These are phyloP conservation scores for Penicillium sp. DNA, from an alignment of 2,329 filamentous ascomycete genomes.

Conservation along the genomic window DNA sequence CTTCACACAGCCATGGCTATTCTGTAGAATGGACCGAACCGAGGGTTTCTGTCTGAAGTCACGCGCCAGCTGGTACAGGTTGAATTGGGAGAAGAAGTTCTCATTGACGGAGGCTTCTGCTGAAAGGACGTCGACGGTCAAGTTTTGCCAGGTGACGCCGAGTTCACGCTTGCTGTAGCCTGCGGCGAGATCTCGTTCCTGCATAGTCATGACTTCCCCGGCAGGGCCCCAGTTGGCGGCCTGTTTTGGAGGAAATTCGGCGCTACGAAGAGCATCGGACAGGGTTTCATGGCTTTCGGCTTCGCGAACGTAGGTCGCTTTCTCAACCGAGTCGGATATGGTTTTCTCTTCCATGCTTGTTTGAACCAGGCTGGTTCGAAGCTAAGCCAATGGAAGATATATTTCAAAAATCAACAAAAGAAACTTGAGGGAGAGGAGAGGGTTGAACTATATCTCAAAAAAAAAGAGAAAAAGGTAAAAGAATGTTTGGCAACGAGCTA, in stretches of 20 bases:
- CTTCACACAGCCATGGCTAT: conserved; percentile 67
- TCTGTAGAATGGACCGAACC: conserved; percentile 63
- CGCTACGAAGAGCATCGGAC: background rate
- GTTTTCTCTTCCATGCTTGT: background rate
- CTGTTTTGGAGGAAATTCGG: background rate
- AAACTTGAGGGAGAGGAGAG: background rate
- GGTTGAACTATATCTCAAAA: background rate
- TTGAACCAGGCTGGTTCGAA: background rate
- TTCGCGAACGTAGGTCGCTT: background rate
- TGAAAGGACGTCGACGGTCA: conserved; percentile 63
- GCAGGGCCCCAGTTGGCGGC: background rate
- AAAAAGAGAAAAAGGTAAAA: background rate
- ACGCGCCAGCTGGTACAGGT: conserved; percentile 53
- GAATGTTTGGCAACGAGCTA: background rate
- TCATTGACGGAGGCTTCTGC: conserved; percentile 65
- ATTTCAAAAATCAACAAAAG: background rate
- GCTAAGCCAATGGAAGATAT: background rate
- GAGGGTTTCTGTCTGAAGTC: conserved; percentile 58
- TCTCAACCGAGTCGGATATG: background rate
- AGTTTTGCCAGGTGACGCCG: conserved; percentile 64
- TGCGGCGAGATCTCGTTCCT: conserved; percentile 47
- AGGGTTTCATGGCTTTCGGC: background rate
- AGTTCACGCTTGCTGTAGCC: conserved; percentile 53
- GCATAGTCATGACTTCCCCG: conserved; percentile 6
- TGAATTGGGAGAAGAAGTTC: conserved; percentile 61